Base-by-base conservation (phyloP, 179 eudicot genomes). In the Monotropa hypopitys region DNA sequence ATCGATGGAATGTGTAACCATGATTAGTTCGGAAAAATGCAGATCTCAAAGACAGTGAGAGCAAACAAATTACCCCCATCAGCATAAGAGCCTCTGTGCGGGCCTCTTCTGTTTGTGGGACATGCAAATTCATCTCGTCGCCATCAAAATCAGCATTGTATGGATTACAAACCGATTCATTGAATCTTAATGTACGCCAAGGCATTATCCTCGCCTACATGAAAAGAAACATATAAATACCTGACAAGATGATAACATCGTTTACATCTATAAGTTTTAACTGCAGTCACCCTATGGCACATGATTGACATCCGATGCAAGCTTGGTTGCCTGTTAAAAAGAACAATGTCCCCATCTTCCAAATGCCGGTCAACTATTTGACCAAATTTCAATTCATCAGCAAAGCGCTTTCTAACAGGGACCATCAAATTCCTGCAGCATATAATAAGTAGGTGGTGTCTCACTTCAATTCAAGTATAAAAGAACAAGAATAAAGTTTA, bases 111-210 rank as follows among this genome's bases (percentile, higher is more conserved):
- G 99, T 91, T 83, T 96, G 99, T 28, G 99, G 99, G 53, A 96
- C 99, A 87, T 96, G 99, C 92, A 93, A 77, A 80, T 93, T 96
- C 99, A 96, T 96, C 88, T 93, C 99, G 87, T 96, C 99, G 69
- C 98, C 99, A 80, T 96, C 99, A 87, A 96, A 96, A 88, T 96
- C 99, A 76, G 99, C 99, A 87, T 96, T 96, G 81, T 96, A 96
- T 1, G 99, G 99, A 78, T 96, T 93, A 85, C 99, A 96, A 79
- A 96, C 99, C 56, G 98, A 93, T 87, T 96, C 99, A 78, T 96
- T 96, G 80, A 96, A 96, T 87, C 99, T 87, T 80, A 96, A 83
- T 65, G 99, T 96, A 53, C 99, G 94, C 99, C 99, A 96, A 4
- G 97, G 96, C 99, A 96, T 96, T 81, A 96, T 93, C 84, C 91